Conservation (phyloP, 2,329 filamentous ascomycete genomes). For the Pseudopyricularia cyperi region DNA sequence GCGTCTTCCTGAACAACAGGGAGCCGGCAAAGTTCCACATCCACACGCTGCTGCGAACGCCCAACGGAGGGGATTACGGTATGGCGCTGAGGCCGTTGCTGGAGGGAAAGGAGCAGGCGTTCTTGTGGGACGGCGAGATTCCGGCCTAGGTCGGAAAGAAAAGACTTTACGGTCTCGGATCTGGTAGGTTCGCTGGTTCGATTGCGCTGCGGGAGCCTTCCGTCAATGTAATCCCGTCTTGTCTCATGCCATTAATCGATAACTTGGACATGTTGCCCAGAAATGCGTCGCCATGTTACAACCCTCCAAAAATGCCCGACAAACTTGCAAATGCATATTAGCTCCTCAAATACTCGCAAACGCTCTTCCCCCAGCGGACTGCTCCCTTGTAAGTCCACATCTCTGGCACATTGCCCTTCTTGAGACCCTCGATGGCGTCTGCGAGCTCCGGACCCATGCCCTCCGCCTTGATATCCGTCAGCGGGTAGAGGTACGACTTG, state of each 20-base stretch:
- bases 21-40: slow-evolving; percentile 69
- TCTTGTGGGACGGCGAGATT: slow-evolving; percentile 24
- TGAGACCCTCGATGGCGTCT: slow-evolving; percentile 38
- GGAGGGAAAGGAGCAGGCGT: slow-evolving; percentile 21
- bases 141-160: neutral
- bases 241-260: too few species aligned
- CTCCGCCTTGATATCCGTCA: slow-evolving; percentile 34
- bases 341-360: slow-evolving; percentile 30
- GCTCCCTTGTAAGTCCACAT: slow-evolving; percentile 41
- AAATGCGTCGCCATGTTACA: too few species aligned
- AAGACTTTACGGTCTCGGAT: too few species aligned
- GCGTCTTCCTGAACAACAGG: slow-evolving; percentile 61
- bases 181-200: too few species aligned
- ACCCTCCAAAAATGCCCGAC: neutral
- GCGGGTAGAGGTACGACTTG: slow-evolving; percentile 39
- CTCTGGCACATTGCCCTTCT: slow-evolving; percentile 34
- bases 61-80: slow-evolving; percentile 68
- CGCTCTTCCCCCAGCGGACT: slow-evolving; percentile 30
- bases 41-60: slow-evolving; percentile 58
- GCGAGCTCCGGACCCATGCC: slow-evolving; percentile 31
- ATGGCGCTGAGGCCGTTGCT: slow-evolving; percentile 31
- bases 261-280: too few species aligned
- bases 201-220: too few species aligned
- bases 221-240: too few species aligned
- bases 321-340: neutral